phyloP scores from a whole-genome alignment of 805 yeast species.

The Myxozyma geophila region DNA sequence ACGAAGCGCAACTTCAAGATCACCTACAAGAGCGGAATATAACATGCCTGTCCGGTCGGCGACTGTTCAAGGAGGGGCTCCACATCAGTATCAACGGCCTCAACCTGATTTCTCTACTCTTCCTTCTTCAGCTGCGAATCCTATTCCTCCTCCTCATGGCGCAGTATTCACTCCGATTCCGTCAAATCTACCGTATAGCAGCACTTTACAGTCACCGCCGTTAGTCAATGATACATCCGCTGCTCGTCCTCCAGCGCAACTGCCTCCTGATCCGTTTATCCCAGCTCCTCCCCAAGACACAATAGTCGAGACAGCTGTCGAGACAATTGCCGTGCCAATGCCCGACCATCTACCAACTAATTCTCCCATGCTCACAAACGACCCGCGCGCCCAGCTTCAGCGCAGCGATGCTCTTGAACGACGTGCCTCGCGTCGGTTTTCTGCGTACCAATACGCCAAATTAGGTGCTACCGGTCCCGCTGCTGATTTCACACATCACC shows the following conservation, averaged over 20 bases:
- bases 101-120: neutral
- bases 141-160: conserved; percentile 11
- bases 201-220: neutral
- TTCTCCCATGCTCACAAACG: conserved; percentile 42
- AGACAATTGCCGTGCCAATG: neutral
- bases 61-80: neutral
- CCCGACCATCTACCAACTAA: neutral
- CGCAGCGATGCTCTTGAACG: conserved; percentile 83
- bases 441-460: conserved; percentile 90
- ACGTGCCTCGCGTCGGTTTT: conserved; percentile 89
- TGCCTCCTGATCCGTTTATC: conserved; percentile 13
- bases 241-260: conserved; percentile 8
- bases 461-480: conserved; percentile 44
- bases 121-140: neutral
- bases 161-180: neutral
- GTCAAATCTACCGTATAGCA: neutral
- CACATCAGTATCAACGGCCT: neutral
- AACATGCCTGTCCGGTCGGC: conserved; percentile 11
- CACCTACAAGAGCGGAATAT: conserved; percentile 11
- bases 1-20: conserved; percentile 12
- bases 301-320: neutral
- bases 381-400: conserved; percentile 78
- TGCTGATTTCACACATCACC: conserved; percentile 6
- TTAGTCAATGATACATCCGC: neutral
- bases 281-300: neutral